Base-by-base conservation (phyloP, 2,329 filamentous ascomycete species). In the Trichoderma lentiforme region DNA sequence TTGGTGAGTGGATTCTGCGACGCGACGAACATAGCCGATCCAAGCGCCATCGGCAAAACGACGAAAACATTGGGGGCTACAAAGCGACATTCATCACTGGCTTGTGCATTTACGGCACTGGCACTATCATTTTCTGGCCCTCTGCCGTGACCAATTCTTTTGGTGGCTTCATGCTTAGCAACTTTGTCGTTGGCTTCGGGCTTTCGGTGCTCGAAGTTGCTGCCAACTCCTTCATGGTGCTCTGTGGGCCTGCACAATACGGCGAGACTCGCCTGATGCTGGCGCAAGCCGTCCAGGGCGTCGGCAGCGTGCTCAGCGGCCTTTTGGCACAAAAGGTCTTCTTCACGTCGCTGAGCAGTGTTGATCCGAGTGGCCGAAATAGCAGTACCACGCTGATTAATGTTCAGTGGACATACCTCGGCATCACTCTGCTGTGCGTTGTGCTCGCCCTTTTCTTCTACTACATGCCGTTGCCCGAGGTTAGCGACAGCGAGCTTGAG, bases 101-200 rank as follows among this genome's bases (percentile, higher is more conserved):
- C 1, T 84, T 95, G 4, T 87, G 86, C 74, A 90, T 95, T 68
- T 95, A 95, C 78, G 91, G 91, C 1, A 85, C 89, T 6, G 92
- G 91, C 1, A 93, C 92, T n/a, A 89, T 95, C 74, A 93, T 94
- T 82, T 95, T 95, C 82, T 96, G 93, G 93, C 93, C 93, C 0
- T 92, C 91, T 2, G 92, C 91, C 8, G 88, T 95, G 11, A 87
- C 93, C 72, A 86, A 87, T 58, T 93, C 92, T 2, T 96, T 93
- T 75, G 88, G 90, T 18, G 93, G 93, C 2, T 96, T 95, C 81
- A 90, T 94, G 80, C 88, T 92, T 63, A 90, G 87, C 76, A 90
- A 86, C 74, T 89, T 95, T 76, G 90, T 95, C 32, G 91, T 94
- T 68, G 93, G 92, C 0, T 92, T 92, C 73, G 93, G 92, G 2